A percentile compares a stretch with the other conserved stretches of the same genome.
phyloP scores from a whole-genome alignment of 2,329 filamentous ascomycete species.

The Teratosphaeria viscida region DNA sequence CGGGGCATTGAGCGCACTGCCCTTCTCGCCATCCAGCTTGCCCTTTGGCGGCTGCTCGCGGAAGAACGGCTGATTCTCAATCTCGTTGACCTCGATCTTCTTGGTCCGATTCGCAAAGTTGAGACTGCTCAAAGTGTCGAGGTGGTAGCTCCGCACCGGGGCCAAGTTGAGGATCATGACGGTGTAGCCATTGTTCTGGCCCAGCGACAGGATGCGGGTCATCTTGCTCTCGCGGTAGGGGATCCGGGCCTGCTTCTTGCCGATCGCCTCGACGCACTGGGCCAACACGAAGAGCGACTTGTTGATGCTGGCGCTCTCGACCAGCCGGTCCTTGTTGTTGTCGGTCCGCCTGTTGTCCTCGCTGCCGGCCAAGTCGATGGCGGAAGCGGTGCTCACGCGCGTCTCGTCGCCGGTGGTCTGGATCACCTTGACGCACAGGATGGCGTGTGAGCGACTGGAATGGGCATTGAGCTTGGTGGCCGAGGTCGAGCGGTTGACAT shows the following conservation, averaged over 20 bases:
- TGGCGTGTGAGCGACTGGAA: conserved; percentile 92
- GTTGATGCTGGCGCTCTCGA: conserved; percentile 97
- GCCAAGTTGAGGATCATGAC: conserved; percentile 95
- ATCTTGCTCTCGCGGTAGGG: conserved; percentile 95
- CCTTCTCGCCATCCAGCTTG: conserved; percentile 27
- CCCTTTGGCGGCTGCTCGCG: conserved; percentile 21
- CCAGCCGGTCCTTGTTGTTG: conserved; percentile 80
- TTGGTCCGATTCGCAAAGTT: conserved; percentile 94
- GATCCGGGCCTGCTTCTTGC: conserved; percentile 61
- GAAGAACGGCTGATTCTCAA: conserved; percentile 90
- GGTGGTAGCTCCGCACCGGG: conserved; percentile 81
- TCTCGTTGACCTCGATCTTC: conserved; percentile 89
- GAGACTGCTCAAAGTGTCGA: conserved; percentile 85
- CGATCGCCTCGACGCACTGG: conserved; percentile 92
- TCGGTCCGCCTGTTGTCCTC: conserved; percentile 93
- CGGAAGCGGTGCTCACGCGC: conserved; percentile 73
- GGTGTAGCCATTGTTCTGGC: conserved; percentile 89
- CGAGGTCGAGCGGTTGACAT: conserved; percentile 79
- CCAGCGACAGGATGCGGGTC: conserved; percentile 84
- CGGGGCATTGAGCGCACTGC: conserved; percentile 22
- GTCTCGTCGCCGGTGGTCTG: conserved; percentile 60
- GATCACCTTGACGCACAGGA: conserved; percentile 79
- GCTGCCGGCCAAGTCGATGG: conserved; percentile 89
- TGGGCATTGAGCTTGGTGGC: conserved; percentile 96
- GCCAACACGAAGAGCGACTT: conserved; percentile 91